These are phyloP conservation scores for Fusarium sp. DNA, from an alignment of 2,329 filamentous ascomycete genomes.

Conservation along the genomic window DNA sequence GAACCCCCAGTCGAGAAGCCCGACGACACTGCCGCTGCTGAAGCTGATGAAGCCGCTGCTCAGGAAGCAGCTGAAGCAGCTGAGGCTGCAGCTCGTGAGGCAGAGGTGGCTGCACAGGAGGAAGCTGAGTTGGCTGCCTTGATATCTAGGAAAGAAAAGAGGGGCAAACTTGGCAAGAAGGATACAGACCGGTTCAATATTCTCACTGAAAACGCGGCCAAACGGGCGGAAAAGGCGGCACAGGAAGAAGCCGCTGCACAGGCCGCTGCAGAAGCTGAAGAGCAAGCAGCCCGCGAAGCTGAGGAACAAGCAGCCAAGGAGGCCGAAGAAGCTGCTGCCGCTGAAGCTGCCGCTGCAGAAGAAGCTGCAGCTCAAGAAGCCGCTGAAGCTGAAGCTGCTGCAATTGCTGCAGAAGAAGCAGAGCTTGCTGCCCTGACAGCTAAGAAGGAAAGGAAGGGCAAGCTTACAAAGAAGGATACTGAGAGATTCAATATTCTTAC, in stretches of 20 bases:
- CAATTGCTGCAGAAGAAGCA: constrained; percentile 39
- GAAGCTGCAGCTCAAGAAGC: constrained; percentile 29
- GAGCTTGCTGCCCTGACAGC: constrained; percentile 45
- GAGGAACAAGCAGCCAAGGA: constrained; percentile 26
- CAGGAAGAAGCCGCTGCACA: constrained; percentile 36
- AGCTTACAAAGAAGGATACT: constrained; percentile 43
- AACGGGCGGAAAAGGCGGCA: constrained; percentile 40
- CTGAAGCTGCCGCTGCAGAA: constrained; percentile 22
- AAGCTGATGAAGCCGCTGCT: constrained; percentile 15
- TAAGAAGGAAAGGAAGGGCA: constrained; percentile 51
- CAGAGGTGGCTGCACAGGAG: constrained; percentile 43
- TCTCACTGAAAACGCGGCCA: constrained; percentile 48
- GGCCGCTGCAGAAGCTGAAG: constrained; percentile 27
- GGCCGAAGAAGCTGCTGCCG: constrained; percentile 8
- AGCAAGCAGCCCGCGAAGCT: constrained; percentile 21
- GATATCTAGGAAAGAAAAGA: constrained; percentile 60
- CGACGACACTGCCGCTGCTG: constrained; percentile 14
- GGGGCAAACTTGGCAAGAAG: constrained; percentile 54
- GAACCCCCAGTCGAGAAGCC: constrained; percentile 12
- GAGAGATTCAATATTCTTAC: constrained; percentile 45
- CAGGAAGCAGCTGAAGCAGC: constrained; percentile 12
- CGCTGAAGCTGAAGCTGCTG: constrained; percentile 30
- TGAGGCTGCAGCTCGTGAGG: constrained; percentile 12
- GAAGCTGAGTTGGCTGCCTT: constrained; percentile 51
- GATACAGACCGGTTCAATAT: constrained; percentile 57